Evolutionary conservation across 1,284 basidiomycete genomes (phyloP), one percentile per base, ranked within the genome.

Genomic region (Trichosporon sp.): DNA sequence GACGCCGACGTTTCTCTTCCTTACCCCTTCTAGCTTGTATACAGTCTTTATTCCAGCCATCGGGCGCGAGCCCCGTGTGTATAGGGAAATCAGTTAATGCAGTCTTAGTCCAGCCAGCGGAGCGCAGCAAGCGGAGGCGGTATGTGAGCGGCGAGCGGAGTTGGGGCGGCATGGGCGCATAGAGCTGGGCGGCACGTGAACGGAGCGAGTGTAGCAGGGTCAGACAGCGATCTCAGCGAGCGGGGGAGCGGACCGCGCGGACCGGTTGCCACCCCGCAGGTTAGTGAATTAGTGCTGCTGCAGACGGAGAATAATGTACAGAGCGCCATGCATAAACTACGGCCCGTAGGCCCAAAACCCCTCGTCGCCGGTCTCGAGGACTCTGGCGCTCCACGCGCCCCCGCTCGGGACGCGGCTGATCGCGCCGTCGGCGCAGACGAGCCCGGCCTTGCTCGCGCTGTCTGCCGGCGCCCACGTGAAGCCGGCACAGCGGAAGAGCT

Each of bases 381-480:
- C 68, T n/a, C 47, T 29, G 4, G 72, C 75, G 25, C 42, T 60
- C 21, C 76, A 80, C 32, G 44, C 85, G 8, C 89, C 90, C 5
- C 87, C 87, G 23, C 77, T 77, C 21, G 87, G 86, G 35, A 92
- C 87, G 5, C 81, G 78, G 13, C 87, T 85, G 62, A 93, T 88
- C 2, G 87, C 84, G 2, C 92, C 92, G 75, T 94, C 92, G 1
- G 87, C 86, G 75, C 92, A 94, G 15, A 93, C 76, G 18, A 89
- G 79, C 77, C 90, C 64, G 15, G 38, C 62, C 47, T 70, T 70
- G 11, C 42, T 47, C 0, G 11, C 1, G 11, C 2, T 25, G 27
- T 86, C 90, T 75, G 76, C 91, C 25, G 93, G 92, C 56, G 84
- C 84, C 95, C 95, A 98, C 71, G 89, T 88, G 89, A 93, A 96